Evolutionary conservation across 805 yeast genomes (phyloP).

Genomic region (Candida maris): DNA sequence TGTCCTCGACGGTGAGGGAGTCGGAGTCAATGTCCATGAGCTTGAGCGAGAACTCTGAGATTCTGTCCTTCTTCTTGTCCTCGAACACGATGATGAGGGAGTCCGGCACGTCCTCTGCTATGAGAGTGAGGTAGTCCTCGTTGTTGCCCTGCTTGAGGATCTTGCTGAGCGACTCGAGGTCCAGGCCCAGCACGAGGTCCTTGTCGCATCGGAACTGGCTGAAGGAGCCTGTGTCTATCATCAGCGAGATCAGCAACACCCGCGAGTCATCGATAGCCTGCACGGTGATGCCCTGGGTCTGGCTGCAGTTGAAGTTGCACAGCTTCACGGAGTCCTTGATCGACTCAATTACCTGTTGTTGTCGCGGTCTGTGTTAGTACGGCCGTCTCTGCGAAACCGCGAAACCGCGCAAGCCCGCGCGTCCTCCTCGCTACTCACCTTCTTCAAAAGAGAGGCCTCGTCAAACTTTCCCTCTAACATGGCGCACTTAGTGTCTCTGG

Average conservation of each 20-base stretch:
- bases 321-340: conserved; percentile 91
- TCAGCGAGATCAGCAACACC: conserved; percentile 83
- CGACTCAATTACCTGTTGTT: conserved; percentile 69
- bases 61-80: conserved; percentile 85
- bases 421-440: conserved; percentile 38
- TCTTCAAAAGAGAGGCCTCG: conserved; percentile 87
- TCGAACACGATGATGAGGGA: conserved; percentile 78
- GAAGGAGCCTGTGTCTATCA: conserved; percentile 86
- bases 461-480: conserved; percentile 98
- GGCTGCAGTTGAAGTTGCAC: conserved; percentile 97
- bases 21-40: conserved; percentile 97
- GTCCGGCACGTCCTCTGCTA: conserved; percentile 79
- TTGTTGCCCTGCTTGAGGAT: conserved; percentile 88
- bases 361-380: too few species aligned
- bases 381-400: too few species aligned
- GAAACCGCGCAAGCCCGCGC: too few species aligned
- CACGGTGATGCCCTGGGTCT: conserved; percentile 79
- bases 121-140: conserved; percentile 80
- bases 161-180: conserved; percentile 81
- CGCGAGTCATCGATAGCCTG: conserved; percentile 98
- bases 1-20: conserved; percentile 87
- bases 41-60: conserved; percentile 86
- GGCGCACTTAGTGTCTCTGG: background rate
- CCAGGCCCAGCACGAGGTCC: conserved; percentile 86
- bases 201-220: conserved; percentile 93